These are phyloP conservation scores for Aureobasidium leucospermi DNA, from an alignment of 2,329 filamentous ascomycete species.

Conservation along the genomic window DNA sequence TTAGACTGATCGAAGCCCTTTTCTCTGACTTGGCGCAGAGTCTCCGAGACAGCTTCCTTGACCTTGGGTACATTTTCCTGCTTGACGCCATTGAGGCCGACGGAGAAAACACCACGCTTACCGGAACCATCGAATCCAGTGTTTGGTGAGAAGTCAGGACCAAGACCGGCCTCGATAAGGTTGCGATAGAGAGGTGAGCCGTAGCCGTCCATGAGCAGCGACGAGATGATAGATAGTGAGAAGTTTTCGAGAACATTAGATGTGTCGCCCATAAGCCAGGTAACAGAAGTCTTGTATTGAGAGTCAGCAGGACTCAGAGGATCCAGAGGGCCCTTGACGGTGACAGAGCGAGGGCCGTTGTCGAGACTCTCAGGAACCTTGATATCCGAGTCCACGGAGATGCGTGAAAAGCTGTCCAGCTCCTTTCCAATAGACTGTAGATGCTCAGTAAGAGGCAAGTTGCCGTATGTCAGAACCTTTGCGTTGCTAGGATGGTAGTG, in stretches of 20 bases:
- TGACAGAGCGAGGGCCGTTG: slow-evolving; percentile 59
- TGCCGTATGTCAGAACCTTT: slow-evolving; percentile 90
- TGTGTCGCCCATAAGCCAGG: slow-evolving; percentile 83
- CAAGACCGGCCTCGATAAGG: slow-evolving; percentile 81
- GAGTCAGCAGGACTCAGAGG: slow-evolving; percentile 77
- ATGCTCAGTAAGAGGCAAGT: slow-evolving; percentile 80
- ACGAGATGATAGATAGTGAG: slow-evolving; percentile 72
- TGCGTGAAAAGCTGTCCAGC: slow-evolving; percentile 65
- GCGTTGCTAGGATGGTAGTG: slow-evolving; percentile 98
- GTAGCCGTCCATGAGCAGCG: slow-evolving; percentile 85
- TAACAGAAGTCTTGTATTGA: slow-evolving; percentile 88
- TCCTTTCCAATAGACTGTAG: slow-evolving; percentile 69
- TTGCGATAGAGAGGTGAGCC: slow-evolving; percentile 87
- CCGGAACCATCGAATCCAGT: slow-evolving; percentile 80
- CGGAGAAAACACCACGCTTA: slow-evolving; percentile 74
- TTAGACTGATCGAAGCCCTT: slow-evolving; percentile 85
- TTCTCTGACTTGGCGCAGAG: slow-evolving; percentile 60
- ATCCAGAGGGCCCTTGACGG: slow-evolving; percentile 73
- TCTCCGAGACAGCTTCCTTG: slow-evolving; percentile 64
- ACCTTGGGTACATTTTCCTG: slow-evolving; percentile 71
- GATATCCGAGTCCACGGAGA: slow-evolving; percentile 62
- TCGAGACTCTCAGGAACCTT: slow-evolving; percentile 68
- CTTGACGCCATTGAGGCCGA: slow-evolving; percentile 85
- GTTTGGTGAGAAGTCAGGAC: slow-evolving; percentile 90
- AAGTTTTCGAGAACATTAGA: slow-evolving; percentile 82